Conservation (phyloP, 2,329 filamentous ascomycete species). For the Gnomoniopsis sp. region DNA sequence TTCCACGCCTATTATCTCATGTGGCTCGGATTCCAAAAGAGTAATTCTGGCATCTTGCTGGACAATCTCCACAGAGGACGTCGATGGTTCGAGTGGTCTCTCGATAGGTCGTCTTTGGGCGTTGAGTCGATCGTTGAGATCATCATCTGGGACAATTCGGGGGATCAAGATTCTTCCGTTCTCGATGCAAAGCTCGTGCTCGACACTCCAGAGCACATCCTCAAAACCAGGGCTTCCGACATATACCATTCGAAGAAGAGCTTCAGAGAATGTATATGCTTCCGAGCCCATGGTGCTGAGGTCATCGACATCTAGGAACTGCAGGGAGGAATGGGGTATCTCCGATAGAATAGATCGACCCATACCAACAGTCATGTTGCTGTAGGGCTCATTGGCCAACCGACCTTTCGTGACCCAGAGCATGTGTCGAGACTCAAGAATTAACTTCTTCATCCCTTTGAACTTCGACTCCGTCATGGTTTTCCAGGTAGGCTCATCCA, state of each 20-base stretch:
- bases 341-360: not conserved
- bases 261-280: not conserved
- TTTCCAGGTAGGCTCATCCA: not conserved
- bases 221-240: not conserved
- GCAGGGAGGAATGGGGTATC: not conserved
- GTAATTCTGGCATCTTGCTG: too few relatives aligned
- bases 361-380: not conserved
- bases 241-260: not conserved
- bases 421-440: not conserved
- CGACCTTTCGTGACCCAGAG: not conserved
- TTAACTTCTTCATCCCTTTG: not conserved
- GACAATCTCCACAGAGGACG: too few relatives aligned
- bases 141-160: not conserved
- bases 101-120: not conserved
- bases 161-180: not conserved
- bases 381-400: not conserved
- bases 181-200: not conserved
- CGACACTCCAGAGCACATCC: not conserved
- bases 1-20: too few relatives aligned
- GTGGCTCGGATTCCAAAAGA: too few relatives aligned
- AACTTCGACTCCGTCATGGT: not conserved
- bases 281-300: not conserved
- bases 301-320: not conserved
- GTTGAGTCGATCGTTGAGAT: not conserved
- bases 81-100: too few relatives aligned